phyloP scores from a whole-genome alignment of 2,329 filamentous ascomycete species.

The Phyllosticta citribraziliensis region DNA sequence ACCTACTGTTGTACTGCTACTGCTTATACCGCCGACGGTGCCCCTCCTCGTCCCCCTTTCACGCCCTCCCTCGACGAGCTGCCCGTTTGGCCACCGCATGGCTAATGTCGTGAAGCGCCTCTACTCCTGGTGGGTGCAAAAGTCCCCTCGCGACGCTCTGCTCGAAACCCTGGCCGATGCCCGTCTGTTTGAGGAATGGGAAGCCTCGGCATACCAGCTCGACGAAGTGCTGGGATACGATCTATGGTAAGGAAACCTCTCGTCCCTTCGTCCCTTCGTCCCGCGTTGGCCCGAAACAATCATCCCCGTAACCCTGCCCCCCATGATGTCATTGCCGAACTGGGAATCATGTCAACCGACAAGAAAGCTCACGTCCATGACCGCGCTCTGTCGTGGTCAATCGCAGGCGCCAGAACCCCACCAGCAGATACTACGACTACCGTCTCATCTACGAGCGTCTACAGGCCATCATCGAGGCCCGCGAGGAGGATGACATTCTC shows the following conservation, averaged over 20 bases:
- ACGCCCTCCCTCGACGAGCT: neutral
- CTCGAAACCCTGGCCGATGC: conserved; percentile 57
- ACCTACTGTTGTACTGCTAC: neutral
- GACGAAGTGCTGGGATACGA: conserved; percentile 74
- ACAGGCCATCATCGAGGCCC: conserved; percentile 57
- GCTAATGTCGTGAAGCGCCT: conserved; percentile 47
- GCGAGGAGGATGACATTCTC: conserved; percentile 62
- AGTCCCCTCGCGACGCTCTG: conserved; percentile 55
- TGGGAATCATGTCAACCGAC: neutral
- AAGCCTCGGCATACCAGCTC: conserved; percentile 71
- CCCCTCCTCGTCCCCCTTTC: neutral
- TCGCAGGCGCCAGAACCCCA: conserved; percentile 67
- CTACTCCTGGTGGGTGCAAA: conserved; percentile 55
- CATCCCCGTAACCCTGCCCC: conserved; percentile 2
- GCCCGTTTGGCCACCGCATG: conserved; percentile 1
- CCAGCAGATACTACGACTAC: conserved; percentile 77
- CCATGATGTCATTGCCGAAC: neutral
- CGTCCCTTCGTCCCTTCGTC: neutral
- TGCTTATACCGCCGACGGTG: neutral
- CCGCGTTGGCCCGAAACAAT: neutral
- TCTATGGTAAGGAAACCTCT: conserved; percentile 50
- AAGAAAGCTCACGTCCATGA: conserved; percentile 1
- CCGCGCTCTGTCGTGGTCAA: neutral
- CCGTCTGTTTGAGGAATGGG: conserved; percentile 73
- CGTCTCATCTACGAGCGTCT: conserved; percentile 70